A percentile compares a stretch with the other conserved stretches of the same genome.
phyloP scores from a whole-genome alignment of 345 rosid genomes.

The Eucalyptus marginata region DNA sequence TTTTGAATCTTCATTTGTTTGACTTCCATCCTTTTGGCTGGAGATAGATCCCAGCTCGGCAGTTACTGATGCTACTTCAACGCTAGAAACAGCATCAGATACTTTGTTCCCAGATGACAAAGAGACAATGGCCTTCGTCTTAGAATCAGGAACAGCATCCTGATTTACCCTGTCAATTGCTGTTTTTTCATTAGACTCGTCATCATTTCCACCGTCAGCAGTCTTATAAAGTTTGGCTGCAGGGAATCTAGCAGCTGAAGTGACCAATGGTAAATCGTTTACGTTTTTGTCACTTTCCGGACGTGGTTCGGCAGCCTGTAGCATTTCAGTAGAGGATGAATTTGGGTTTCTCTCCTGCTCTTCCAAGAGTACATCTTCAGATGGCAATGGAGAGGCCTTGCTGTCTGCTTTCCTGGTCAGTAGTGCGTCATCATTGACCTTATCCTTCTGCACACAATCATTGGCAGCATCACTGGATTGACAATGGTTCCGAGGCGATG shows the following conservation, averaged over 20 bases:
- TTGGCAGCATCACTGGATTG: conserved; percentile 8
- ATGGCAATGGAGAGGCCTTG: background rate
- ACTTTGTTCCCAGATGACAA: conserved; percentile 15
- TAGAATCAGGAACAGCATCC: conserved; percentile 12
- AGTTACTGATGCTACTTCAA: conserved; percentile 7
- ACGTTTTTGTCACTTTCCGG: conserved; percentile 25
- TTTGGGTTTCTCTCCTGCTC: conserved; percentile 8
- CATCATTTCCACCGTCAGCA: conserved; percentile 5
- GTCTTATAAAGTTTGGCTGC: conserved; percentile 1
- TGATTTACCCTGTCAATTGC: conserved; percentile 2
- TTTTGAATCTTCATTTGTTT: conserved; percentile 3
- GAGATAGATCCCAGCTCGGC: conserved; percentile 5
- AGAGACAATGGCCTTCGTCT: conserved; percentile 1
- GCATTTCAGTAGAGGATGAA: conserved; percentile 21
- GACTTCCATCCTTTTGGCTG: conserved; percentile 2
- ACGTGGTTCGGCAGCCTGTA: conserved; percentile 20
- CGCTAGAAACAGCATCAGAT: background rate
- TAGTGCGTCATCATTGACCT: background rate
- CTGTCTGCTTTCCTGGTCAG: conserved; percentile 11
- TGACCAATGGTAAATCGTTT: conserved; percentile 5
- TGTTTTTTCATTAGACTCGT: conserved; percentile 9
- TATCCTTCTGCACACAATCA: conserved; percentile 19
- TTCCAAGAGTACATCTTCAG: conserved; percentile 5
- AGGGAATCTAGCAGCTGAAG: conserved; percentile 1
- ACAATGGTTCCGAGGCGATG: conserved; percentile 7